Evolutionary conservation across 345 rosid species (phyloP), one percentile per base, ranked within the genome.

Genomic region (Eucalyptus dawsonii): DNA sequence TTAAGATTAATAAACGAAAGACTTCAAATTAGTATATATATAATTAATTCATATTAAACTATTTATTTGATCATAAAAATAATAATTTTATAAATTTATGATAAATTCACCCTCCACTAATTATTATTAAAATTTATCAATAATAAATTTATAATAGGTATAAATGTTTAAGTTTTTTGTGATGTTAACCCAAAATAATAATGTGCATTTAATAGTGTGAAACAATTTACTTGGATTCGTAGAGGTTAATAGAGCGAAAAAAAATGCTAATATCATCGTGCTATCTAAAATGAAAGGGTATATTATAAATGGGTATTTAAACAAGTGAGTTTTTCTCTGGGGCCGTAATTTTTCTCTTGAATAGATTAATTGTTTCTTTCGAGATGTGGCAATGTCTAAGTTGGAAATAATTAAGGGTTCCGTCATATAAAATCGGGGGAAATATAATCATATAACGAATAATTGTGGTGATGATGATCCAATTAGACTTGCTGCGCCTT

Each of bases 21-120:
- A 58, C 27, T 25, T 58, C 7, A 58, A 5, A 25, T 11, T 24
- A 24, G 6, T 58, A 11, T 6, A 11, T 58, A 11, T 58, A 1
- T 25, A 9, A 11, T 58, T 24, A 58, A 60, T 60, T 25, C 6
- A 12, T 3, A 6, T n/a, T 1, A 12, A 27, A 12, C 6, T 27
- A 56, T 22, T 24, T 24, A 1, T 56, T 56, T 24, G 27, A 56
- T 24, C 62, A 53, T 56, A 56, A 22, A 56, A 22, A 22, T 24
- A 3, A 56, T 9, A 22, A 24, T 9, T 56, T 56, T 4, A 24
- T 56, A 56, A 1, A 9, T 9, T 56, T 4, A 1, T 4, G 1
- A 56, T 1, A 56, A 56, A 56, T 24, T 9, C 10, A 56, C 0
- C 13, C 0, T 4, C 0, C 1, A 0, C 1, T 7, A 19, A 53